A percentile compares a stretch with the other conserved stretches of the same genome.
These are phyloP conservation scores for Rhodotorula sp. DNA, from an alignment of 1,284 basidiomycete genomes.

Conservation along the genomic window DNA sequence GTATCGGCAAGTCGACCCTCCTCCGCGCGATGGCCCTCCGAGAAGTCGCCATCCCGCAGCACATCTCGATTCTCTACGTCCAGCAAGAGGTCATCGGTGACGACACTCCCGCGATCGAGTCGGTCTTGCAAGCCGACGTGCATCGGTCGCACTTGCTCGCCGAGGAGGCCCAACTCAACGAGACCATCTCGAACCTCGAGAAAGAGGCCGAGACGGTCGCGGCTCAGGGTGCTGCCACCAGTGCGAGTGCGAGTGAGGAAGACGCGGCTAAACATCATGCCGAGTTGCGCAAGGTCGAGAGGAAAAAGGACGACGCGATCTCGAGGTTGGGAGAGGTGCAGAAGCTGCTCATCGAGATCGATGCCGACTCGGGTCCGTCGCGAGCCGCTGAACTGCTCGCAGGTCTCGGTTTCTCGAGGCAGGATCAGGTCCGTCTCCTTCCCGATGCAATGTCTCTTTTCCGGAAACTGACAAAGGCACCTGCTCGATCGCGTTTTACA, in stretches of 20 bases:
- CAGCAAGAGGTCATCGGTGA: constrained; percentile 97
- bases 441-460: neutral
- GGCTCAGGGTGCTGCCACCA: constrained; percentile 51
- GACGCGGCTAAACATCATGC: constrained; percentile 53
- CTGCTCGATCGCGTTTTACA: constrained; percentile 22
- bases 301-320: constrained; percentile 74
- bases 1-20: constrained; percentile 98
- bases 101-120: constrained; percentile 85
- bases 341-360: constrained; percentile 87
- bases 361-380: constrained; percentile 93
- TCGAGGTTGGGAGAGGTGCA: constrained; percentile 88
- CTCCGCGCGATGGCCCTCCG: constrained; percentile 92
- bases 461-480: neutral
- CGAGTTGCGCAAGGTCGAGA: constrained; percentile 74
- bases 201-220: constrained; percentile 33
- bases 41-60: constrained; percentile 85
- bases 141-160: constrained; percentile 86
- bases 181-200: constrained; percentile 62
- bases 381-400: constrained; percentile 85
- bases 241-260: constrained; percentile 46
- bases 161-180: constrained; percentile 74
- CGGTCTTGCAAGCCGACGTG: constrained; percentile 93
- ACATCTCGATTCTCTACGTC: constrained; percentile 96
- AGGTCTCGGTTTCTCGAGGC: constrained; percentile 86
- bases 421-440: constrained; percentile 66